Evolutionary conservation across 1,284 basidiomycete genomes (phyloP).

Genomic region (Cutaneotrichosporon cutaneum): DNA sequence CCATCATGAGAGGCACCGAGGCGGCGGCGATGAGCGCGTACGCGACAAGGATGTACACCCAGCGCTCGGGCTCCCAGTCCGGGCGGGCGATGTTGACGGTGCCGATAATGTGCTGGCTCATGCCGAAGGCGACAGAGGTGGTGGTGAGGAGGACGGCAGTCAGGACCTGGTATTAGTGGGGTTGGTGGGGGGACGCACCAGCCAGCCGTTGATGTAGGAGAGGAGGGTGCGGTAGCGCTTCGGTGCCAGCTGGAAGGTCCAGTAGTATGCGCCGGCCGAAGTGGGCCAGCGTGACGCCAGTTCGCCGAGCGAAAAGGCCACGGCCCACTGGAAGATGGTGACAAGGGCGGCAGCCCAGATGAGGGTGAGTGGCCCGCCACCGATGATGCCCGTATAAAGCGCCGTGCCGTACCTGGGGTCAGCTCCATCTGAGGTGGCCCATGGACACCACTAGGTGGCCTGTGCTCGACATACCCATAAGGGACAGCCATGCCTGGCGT

Average conservation of each 20-base stretch:
- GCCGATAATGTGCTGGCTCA: slow-evolving; percentile 20
- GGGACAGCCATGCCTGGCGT: slow-evolving; percentile 19
- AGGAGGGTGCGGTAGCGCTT: slow-evolving; percentile 15
- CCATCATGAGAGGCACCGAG: slow-evolving; percentile 16
- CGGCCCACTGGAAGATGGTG: slow-evolving; percentile 16
- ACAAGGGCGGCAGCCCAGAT: slow-evolving; percentile 22
- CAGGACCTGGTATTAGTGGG: slow-evolving; percentile 3
- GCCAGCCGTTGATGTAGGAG: slow-evolving; percentile 25
- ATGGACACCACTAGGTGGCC: too few species aligned
- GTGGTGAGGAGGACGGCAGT: slow-evolving; percentile 20
- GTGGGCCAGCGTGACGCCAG: slow-evolving; percentile 23
- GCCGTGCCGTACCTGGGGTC: slow-evolving; percentile 11
- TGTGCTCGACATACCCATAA: slow-evolving; percentile 13
- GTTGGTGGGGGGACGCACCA: not conserved
- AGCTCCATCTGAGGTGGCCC: too few species aligned
- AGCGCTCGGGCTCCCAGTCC: slow-evolving; percentile 19
- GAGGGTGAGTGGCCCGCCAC: slow-evolving; percentile 19
- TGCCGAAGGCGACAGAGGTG: slow-evolving; percentile 20
- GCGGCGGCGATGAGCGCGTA: slow-evolving; percentile 17
- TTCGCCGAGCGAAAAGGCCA: slow-evolving; percentile 20
- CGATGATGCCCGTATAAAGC: slow-evolving; percentile 14
- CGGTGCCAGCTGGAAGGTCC: slow-evolving; percentile 24
- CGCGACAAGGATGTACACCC: slow-evolving; percentile 20
- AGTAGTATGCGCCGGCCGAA: slow-evolving; percentile 24
- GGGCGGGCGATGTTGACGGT: slow-evolving; percentile 20